These are phyloP conservation scores for Monosporozyma aquatica DNA, from an alignment of 805 yeast genomes.

Conservation along the genomic window DNA sequence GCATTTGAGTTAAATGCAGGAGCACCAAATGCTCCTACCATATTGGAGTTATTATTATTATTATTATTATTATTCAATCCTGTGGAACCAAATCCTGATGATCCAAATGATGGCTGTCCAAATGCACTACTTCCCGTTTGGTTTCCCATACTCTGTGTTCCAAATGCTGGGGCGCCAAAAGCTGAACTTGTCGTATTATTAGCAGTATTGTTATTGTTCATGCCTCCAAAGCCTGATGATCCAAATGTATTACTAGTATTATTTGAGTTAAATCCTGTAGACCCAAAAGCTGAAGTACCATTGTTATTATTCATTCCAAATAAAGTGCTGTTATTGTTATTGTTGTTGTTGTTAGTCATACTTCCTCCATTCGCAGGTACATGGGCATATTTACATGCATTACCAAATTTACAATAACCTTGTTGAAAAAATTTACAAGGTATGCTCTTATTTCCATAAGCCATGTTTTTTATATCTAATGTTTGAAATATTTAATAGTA, in stretches of 20 bases:
- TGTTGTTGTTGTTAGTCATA: constrained; percentile 1
- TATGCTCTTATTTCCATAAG: constrained; percentile 15
- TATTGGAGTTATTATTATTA: constrained; percentile 1
- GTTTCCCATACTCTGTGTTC: constrained; percentile 4
- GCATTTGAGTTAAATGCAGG: constrained; percentile 5
- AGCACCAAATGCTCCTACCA: constrained; percentile 18
- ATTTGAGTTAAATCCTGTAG: constrained; percentile 7
- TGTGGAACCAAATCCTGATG: neutral
- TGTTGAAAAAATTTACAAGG: constrained; percentile 39
- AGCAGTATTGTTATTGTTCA: constrained; percentile 3
- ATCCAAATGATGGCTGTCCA: constrained; percentile 20
- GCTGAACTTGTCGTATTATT: no score
- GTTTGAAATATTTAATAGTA: no score
- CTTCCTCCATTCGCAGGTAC: constrained; percentile 18
- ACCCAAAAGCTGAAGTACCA: constrained; percentile 7
- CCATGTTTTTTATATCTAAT: no score
- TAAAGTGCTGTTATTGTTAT: neutral
- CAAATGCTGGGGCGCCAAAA: constrained; percentile 18
- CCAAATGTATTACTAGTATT: constrained; percentile 1
- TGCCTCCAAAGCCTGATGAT: constrained; percentile 8
- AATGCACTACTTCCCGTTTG: constrained; percentile 7
- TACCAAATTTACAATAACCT: constrained; percentile 38
- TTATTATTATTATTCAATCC: neutral
- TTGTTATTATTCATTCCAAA: no score
- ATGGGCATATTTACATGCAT: constrained; percentile 38